Evolutionary conservation across 75 land plant species (phyloP).

Genomic region (Selaginella tamariscina): DNA sequence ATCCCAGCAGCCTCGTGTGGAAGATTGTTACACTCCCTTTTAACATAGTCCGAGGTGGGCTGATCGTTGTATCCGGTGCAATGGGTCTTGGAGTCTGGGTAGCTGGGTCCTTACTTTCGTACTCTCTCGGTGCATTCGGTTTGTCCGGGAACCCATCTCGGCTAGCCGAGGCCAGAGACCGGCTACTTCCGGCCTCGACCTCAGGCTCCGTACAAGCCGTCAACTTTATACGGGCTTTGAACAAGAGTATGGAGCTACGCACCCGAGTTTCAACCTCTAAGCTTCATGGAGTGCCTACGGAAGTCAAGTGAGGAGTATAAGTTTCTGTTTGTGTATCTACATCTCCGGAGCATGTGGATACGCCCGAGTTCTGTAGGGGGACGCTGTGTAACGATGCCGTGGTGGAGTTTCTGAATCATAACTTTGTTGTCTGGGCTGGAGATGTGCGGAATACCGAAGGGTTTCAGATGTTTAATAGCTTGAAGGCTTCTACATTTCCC

Average conservation of each 20-base stretch:
- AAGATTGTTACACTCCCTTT: conserved; percentile 65
- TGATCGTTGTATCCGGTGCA: conserved; percentile 61
- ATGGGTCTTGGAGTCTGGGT: conserved; percentile 81
- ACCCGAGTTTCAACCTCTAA: conserved; percentile 52
- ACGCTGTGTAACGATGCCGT: conserved; percentile 59
- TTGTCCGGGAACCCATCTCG: conserved; percentile 12
- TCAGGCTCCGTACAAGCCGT: conserved; percentile 54
- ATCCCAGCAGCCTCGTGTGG: conserved; percentile 54
- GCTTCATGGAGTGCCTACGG: conserved; percentile 87
- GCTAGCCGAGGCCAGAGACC: conserved; percentile 17
- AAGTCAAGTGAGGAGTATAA: conserved; percentile 50
- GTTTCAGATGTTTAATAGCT: conserved; percentile 93
- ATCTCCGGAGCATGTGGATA: conserved; percentile 95
- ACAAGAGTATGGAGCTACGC: conserved; percentile 50
- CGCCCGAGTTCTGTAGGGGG: conserved; percentile 53
- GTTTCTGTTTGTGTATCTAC: conserved; percentile 92
- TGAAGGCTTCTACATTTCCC: conserved; percentile 90
- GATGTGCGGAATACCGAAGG: conserved; percentile 77
- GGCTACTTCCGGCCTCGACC: conserved; percentile 33
- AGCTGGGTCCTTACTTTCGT: conserved; percentile 65
- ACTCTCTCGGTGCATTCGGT: conserved; percentile 40
- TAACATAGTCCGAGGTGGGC: conserved; percentile 63
- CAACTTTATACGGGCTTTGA: conserved; percentile 58
- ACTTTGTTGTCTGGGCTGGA: conserved; percentile 94
- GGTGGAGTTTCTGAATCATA: conserved; percentile 69